A percentile compares a stretch with the other conserved stretches of the same genome.
phyloP scores from a whole-genome alignment of 176 grass and related monocot species.

The Tuctoria greenei region DNA sequence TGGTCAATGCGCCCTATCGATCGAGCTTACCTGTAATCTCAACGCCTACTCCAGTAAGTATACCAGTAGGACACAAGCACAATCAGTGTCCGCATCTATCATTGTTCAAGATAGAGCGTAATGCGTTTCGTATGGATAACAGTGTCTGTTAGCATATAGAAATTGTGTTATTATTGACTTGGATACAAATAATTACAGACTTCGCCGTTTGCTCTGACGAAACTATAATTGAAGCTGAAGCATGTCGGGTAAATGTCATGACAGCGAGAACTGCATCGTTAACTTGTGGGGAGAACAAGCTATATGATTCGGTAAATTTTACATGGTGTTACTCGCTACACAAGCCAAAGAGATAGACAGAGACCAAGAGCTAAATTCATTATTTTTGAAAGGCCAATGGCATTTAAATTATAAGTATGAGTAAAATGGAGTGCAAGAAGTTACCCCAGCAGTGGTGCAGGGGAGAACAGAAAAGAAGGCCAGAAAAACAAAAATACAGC shows the following conservation, averaged over 20 bases:
- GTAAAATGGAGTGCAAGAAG: no score
- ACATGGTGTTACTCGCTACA: neutral
- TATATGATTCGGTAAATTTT: conserved; percentile 16
- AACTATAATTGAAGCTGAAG: neutral
- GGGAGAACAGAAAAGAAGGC: no score
- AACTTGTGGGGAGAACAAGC: neutral
- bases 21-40: neutral
- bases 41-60: neutral
- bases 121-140: neutral
- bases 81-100: neutral
- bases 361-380: accelerated
- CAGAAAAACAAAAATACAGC: no score
- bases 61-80: neutral
- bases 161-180: neutral
- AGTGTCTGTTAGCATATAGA: neutral
- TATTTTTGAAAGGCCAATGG: no score
- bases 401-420: no score
- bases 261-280: neutral
- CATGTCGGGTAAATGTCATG: conserved; percentile 1
- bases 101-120: neutral
- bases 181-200: neutral
- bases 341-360: neutral
- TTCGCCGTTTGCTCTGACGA: neutral
- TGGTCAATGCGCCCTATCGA: neutral
- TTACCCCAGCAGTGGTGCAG: no score